These are phyloP conservation scores for Saccharomycopsis hybrid DNA, from an alignment of 1,139 yeast genomes.

Conservation along the genomic window DNA sequence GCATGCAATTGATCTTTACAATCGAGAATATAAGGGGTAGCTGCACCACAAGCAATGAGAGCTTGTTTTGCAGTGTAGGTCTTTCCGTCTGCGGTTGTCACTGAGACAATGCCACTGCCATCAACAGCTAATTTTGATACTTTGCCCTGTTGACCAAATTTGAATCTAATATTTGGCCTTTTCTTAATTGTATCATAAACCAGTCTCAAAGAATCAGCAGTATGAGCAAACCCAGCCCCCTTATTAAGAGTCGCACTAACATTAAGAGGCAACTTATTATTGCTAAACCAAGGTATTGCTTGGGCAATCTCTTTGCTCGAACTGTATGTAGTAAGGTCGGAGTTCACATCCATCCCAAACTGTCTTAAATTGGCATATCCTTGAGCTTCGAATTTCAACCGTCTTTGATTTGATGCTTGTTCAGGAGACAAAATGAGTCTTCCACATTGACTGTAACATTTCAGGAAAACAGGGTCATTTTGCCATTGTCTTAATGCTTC, in stretches of 20 bases:
- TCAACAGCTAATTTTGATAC: conserved; percentile 24
- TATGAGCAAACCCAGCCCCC: conserved; percentile 34
- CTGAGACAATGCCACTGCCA: conserved; percentile 5
- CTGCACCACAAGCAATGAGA: conserved; percentile 35
- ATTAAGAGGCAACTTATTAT: conserved; percentile 26
- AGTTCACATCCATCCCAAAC: conserved; percentile 25
- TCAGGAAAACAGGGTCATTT: conserved; percentile 30
- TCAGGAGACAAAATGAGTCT: conserved; percentile 24
- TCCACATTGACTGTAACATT: conserved; percentile 34
- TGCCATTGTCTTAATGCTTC: conserved; percentile 39
- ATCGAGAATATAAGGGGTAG: conserved; percentile 32
- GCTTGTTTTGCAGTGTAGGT: conserved; percentile 28
- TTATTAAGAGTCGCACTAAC: conserved; percentile 23
- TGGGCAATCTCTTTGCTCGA: conserved; percentile 28
- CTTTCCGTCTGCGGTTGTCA: conserved; percentile 22
- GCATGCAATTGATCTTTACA: conserved; percentile 32
- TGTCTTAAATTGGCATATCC: conserved; percentile 31
- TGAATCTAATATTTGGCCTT: conserved; percentile 31
- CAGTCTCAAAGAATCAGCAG: conserved; percentile 28
- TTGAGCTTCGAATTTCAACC: conserved; percentile 32
- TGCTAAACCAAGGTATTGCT: conserved; percentile 28
- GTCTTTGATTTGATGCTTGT: conserved; percentile 24
- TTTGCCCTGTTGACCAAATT: conserved; percentile 25
- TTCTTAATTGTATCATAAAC: conserved; percentile 29
- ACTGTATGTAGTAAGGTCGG: conserved; percentile 28